Percentiles rank a stretch among this genome's conserved stretches.
These are phyloP conservation scores for Rubia peregrina DNA, from an alignment of 305 asterid genomes.

Conservation along the genomic window DNA sequence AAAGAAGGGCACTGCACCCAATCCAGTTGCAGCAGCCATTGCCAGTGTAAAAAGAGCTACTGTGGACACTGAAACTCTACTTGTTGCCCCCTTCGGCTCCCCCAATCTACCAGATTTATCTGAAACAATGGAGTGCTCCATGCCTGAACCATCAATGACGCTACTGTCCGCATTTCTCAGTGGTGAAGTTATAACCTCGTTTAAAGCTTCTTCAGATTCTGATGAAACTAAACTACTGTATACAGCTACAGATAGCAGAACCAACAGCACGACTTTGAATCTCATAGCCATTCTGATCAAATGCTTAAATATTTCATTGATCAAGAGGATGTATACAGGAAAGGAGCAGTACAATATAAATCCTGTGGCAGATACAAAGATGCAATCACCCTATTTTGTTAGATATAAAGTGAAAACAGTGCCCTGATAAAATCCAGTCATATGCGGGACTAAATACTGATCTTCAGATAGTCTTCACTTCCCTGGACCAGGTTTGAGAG, in stretches of 20 bases:
- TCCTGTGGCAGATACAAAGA: background rate
- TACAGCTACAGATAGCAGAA: slow-evolving; percentile 33
- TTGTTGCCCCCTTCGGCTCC: slow-evolving; percentile 39
- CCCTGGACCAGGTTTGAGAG: background rate
- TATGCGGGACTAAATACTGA: background rate
- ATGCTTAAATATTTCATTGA: background rate
- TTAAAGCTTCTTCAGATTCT: slow-evolving; percentile 32
- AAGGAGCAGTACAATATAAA: background rate
- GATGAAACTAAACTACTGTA: slow-evolving; percentile 30
- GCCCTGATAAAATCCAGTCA: background rate
- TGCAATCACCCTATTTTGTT: no score
- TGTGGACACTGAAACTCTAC: slow-evolving; percentile 69
- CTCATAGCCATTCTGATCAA: slow-evolving; percentile 35
- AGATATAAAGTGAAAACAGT: background rate
- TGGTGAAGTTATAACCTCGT: slow-evolving; percentile 58
- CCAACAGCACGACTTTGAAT: slow-evolving; percentile 31
- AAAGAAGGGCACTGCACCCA: slow-evolving; percentile 93
- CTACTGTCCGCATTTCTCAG: slow-evolving; percentile 46
- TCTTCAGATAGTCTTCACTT: background rate
- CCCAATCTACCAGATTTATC: slow-evolving; percentile 33
- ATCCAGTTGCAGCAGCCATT: slow-evolving; percentile 98
- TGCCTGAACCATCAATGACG: slow-evolving; percentile 86
- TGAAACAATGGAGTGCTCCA: slow-evolving; percentile 43
- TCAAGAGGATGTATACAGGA: background rate
- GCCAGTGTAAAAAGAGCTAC: slow-evolving; percentile 81